Base-by-base conservation (phyloP, 2,329 filamentous ascomycete genomes). In the Penicillium hordei region DNA sequence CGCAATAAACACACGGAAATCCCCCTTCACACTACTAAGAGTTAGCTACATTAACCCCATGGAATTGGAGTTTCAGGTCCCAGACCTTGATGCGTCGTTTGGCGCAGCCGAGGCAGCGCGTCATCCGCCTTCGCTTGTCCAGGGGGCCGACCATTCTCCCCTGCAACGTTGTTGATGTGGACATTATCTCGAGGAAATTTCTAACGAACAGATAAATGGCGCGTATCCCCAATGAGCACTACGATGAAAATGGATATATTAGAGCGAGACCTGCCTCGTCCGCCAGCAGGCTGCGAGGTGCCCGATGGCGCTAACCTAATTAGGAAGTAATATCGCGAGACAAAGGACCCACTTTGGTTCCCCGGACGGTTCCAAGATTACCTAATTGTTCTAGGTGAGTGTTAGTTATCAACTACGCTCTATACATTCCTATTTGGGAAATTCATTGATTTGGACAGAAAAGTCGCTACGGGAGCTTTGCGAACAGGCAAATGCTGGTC, bases 81-180 rank as follows among this genome's bases (percentile, higher is more conserved):
- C 49, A 53, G 17, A 57, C 49, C 49, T 57, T 57, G 19, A 53
- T 48, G 33, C 44, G 49, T 23, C 55, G 49, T 46, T 57, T 45
- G 4, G 49, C 55, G 19, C 55, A 57, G 15, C 23, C 49, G 34
- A 57, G 33, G 27, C 55, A 57, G 23, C 55, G 49, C 15, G 33
- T 52, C 34, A 48, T 6, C 43, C 49, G 49, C 34, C 55, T 57
- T 27, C 55, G 55, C 42, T 48, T 53, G 34, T 57, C 55, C 17
- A 57, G 19, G 21, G 55, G 55, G 9, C 55, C 55, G 27, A 48
- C 42, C 17, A 51, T 29, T 57, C 54, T 53, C 23, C 17, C 27
- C 40, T 29, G 44, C 0, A 21, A 31, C 2, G 2, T 25, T 10
- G 34, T 39, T 27, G 34, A 17, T 29, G 23, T 1, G 7, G 34